These are phyloP conservation scores for Farysia itapuensis DNA, from an alignment of 1,284 basidiomycete genomes.

Conservation along the genomic window DNA sequence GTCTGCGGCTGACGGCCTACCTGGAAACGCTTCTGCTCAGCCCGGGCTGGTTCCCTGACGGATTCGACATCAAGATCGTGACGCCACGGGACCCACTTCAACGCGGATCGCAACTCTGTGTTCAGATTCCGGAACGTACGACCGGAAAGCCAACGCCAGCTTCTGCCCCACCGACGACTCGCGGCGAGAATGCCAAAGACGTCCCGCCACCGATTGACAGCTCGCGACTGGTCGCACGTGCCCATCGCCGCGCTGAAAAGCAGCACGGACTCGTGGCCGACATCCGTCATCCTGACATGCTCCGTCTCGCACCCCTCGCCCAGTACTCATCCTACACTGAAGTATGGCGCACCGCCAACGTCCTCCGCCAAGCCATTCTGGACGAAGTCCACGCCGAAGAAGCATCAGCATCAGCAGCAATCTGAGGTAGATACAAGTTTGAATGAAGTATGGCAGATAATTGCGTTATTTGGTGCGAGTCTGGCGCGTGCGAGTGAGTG, in stretches of 20 bases:
- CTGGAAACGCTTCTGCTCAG: conserved; percentile 40
- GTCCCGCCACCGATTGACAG: conserved; percentile 45
- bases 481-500: no score
- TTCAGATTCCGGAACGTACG: conserved; percentile 39
- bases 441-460: no score
- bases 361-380: conserved; percentile 26
- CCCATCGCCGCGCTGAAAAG: conserved; percentile 42
- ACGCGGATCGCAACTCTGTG: conserved; percentile 50
- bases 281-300: conserved; percentile 51
- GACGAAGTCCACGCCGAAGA: conserved; percentile 17
- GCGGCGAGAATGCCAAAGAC: conserved; percentile 8
- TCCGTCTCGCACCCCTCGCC: conserved; percentile 53
- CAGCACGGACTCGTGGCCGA: conserved; percentile 47
- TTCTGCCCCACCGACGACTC: neutral
- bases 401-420: neutral
- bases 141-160: neutral
- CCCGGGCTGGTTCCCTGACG: conserved; percentile 41
- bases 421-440: no score
- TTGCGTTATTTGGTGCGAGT: no score
- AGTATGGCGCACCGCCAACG: conserved; percentile 49
- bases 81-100: conserved; percentile 46
- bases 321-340: conserved; percentile 50
- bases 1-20: conserved; percentile 48
- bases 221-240: conserved; percentile 38
- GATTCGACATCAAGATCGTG: conserved; percentile 35